phyloP scores from a whole-genome alignment of 345 rosid genomes.

The Lumnitzera racemosa region DNA sequence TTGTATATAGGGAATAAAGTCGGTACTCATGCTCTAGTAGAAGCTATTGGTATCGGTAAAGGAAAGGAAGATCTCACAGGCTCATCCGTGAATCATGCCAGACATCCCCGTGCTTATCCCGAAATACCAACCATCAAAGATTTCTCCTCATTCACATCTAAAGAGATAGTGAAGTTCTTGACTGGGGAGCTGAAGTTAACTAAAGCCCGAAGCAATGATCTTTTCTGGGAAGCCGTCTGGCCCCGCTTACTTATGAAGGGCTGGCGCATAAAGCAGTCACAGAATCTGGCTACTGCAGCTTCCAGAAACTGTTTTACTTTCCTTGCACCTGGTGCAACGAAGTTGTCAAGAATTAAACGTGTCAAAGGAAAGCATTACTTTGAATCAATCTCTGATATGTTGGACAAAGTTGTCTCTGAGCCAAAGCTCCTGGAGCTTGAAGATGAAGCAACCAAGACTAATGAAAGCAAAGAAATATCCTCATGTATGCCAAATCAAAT shows the following conservation, averaged over 20 bases:
- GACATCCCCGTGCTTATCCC: conserved; percentile 26
- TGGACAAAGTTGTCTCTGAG: conserved; percentile 44
- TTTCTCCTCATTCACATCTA: conserved; percentile 36
- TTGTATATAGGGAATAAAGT: conserved; percentile 40
- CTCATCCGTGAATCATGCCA: conserved; percentile 35
- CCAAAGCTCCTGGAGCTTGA: conserved; percentile 48
- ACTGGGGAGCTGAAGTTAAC: conserved; percentile 58
- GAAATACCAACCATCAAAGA: conserved; percentile 46
- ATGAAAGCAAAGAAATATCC: conserved; percentile 16
- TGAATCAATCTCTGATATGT: conserved; percentile 50
- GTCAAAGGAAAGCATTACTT: conserved; percentile 73
- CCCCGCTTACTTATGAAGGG: conserved; percentile 79
- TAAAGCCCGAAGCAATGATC: conserved; percentile 64
- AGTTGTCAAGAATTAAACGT: conserved; percentile 51
- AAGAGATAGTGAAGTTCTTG: conserved; percentile 52
- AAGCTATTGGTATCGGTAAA: conserved; percentile 46
- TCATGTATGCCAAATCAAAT: conserved; percentile 4
- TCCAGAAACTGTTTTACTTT: conserved; percentile 50
- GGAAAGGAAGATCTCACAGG: conserved; percentile 55
- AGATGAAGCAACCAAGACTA: conserved; percentile 11
- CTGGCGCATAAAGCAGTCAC: conserved; percentile 83
- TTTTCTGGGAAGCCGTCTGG: conserved; percentile 96
- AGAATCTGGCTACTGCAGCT: conserved; percentile 17
- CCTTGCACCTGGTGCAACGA: conserved; percentile 54
- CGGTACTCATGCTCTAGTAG: conserved; percentile 30